Percentiles rank a stretch among this genome's conserved stretches.
These are phyloP conservation scores for Pisolithus tinctorius DNA, from an alignment of 768 basidiomycete genomes.

Conservation along the genomic window DNA sequence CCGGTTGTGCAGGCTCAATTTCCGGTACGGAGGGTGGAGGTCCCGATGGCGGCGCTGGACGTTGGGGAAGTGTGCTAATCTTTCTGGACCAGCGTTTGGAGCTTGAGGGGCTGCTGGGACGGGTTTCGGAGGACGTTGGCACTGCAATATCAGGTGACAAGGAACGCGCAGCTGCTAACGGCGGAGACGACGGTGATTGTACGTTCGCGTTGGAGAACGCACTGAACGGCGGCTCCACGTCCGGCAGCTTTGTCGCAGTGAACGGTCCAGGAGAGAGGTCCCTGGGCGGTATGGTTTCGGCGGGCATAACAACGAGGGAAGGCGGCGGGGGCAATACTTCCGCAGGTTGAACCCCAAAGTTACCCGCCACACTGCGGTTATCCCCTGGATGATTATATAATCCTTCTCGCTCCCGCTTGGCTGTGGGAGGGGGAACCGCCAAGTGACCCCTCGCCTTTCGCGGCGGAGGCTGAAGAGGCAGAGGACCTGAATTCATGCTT, in stretches of 20 bases:
- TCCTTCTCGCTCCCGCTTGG: constrained; percentile 6
- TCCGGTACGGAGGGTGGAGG: constrained; percentile 46
- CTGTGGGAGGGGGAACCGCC: neutral
- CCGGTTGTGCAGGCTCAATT: constrained; percentile 17
- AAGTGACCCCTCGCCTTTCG: constrained; percentile 19
- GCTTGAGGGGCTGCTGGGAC: constrained; percentile 13
- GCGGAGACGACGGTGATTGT: neutral
- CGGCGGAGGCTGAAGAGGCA: constrained; percentile 31
- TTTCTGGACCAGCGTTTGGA: constrained; percentile 52
- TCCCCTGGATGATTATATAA: constrained; percentile 21
- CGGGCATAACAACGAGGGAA: neutral
- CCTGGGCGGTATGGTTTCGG: constrained; percentile 2
- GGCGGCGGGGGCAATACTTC: neutral
- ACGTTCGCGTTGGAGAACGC: neutral
- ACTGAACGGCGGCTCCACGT: neutral
- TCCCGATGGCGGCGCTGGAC: constrained; percentile 51
- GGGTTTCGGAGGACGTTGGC: constrained; percentile 31
- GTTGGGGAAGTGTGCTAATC: constrained; percentile 40
- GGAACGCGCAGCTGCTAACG: neutral
- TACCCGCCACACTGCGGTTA: constrained; percentile 25
- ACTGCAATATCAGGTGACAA: constrained; percentile 16
- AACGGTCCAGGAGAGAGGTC: constrained; percentile 7
- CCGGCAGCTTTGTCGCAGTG: neutral
- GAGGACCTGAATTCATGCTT: constrained; percentile 23
- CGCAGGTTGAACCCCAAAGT: constrained; percentile 19